These are phyloP conservation scores for Lentinula guzmanii DNA, from an alignment of 768 basidiomycete species.

Conservation along the genomic window DNA sequence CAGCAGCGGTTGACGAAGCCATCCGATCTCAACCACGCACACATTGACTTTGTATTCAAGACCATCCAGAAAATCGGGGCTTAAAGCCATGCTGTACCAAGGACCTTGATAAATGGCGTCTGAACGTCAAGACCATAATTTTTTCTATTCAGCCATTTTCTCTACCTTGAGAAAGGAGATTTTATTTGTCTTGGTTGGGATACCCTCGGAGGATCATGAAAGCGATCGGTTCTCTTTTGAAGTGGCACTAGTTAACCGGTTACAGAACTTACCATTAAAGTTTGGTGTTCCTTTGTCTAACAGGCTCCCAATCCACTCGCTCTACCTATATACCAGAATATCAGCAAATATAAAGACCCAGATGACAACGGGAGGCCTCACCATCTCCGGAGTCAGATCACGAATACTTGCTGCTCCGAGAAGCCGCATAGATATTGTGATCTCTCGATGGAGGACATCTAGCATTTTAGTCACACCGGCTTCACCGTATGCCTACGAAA, in stretches of 20 bases:
- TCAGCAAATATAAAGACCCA: not conserved
- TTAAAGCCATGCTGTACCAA: not conserved
- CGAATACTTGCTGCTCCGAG: conserved; percentile 61
- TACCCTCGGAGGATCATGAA: no score
- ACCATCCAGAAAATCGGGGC: not conserved
- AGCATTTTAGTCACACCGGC: conserved; percentile 61
- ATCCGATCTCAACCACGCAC: not conserved
- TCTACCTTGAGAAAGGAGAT: not conserved
- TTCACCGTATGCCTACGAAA: conserved; percentile 63
- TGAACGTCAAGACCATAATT: not conserved
- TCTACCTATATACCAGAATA: conserved; percentile 37
- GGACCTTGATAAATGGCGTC: not conserved
- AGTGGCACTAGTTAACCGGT: no score
- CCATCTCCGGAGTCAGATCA: conserved; percentile 73
- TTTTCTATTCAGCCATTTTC: not conserved
- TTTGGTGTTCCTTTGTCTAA: conserved; percentile 2
- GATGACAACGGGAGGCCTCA: conserved; percentile 16
- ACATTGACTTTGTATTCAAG: not conserved
- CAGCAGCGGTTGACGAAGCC: not conserved
- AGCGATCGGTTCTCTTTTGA: no score
- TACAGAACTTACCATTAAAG: not conserved
- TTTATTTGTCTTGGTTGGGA: no score
- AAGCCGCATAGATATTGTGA: conserved; percentile 67
- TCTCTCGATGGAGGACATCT: conserved; percentile 71
- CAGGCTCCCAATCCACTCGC: conserved; percentile 62